Evolutionary conservation across 768 basidiomycete species (phyloP), one percentile per base, ranked within the genome.

Genomic region (Calocybe indica): DNA sequence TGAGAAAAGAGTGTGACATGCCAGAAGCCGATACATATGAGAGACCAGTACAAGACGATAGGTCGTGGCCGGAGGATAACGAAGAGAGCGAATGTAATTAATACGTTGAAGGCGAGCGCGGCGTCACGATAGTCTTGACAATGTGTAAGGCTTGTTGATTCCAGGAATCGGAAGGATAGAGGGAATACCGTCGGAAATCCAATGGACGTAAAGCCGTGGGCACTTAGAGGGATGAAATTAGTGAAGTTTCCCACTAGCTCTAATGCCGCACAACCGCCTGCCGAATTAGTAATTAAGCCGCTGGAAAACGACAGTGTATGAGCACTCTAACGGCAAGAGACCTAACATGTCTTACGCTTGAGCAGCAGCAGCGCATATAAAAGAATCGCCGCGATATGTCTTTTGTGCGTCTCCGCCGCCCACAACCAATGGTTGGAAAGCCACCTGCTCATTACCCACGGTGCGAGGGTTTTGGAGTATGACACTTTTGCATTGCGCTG

Each of bases 11-110:
- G 75, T 0, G 79, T 70, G 46, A 90, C 71, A 54, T 93, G 89
- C 90, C 91, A 93, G 61, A 79, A 92, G 1, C 89, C 86, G 39
- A 88, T 85, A 67, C 80, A 88, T 5, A 88, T 79, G n/a, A 89
- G 69, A 56, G 75, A 82, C 85, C 86, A 88, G 63, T 74, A 89
- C 2, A 80, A 63, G 31, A 88, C 67, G 52, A 88, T 73, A 2
- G 84, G 72, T 56, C 71, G 79, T 1, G 87, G 87, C 11, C 87
- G 82, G 40, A 93, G 70, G 41, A 92, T 55, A 36, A 88, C 69
- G 62, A 88, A 89, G 39, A 92, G 68, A 29, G 80, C 54, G 58
- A 75, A 79, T 0, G 83, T 83, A 45, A 86, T 67, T 34, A 86
- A 58, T 37, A 87, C 69, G 60, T 93, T 86, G 69, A 88, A 80